These are phyloP conservation scores for Filobasidium uniguttulatum DNA, from an alignment of 1,284 basidiomycete species.

Conservation along the genomic window DNA sequence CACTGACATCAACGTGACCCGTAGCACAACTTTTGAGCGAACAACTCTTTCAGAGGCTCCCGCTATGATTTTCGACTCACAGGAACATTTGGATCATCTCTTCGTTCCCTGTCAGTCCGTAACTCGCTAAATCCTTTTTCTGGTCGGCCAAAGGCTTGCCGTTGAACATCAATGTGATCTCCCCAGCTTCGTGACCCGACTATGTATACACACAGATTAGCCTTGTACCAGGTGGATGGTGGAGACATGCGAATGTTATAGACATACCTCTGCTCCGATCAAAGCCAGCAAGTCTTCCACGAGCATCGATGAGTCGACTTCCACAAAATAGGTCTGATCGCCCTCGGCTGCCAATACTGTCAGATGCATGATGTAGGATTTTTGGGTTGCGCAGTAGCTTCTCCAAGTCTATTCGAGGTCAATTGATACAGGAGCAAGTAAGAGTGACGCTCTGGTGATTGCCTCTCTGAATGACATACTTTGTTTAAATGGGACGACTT, in stretches of 20 bases:
- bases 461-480: too few relatives aligned
- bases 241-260: not conserved
- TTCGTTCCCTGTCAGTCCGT: slow-evolving; percentile 23
- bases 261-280: slow-evolving; percentile 70
- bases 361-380: slow-evolving; percentile 49
- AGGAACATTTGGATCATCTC: slow-evolving; percentile 27
- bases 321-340: slow-evolving; percentile 60
- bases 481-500: too few relatives aligned
- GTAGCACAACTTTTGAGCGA: not conserved
- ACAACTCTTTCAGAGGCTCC: not conserved
- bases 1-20: slow-evolving; percentile 1
- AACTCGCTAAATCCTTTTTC: slow-evolving; percentile 24
- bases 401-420: too few relatives aligned
- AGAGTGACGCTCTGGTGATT: too few relatives aligned
- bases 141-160: slow-evolving; percentile 23
- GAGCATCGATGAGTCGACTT: slow-evolving; percentile 75
- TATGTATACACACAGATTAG: too few relatives aligned
- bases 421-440: too few relatives aligned
- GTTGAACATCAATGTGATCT: slow-evolving; percentile 19
- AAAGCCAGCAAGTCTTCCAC: slow-evolving; percentile 78
- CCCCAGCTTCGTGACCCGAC: slow-evolving; percentile 10
- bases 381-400: too few relatives aligned
- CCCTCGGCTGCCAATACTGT: slow-evolving; percentile 60
- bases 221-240: too few relatives aligned
- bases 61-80: slow-evolving; percentile 17